Percentiles rank a stretch among this genome's conserved stretches.
phyloP scores from a whole-genome alignment of 495 filamentous ascomycete species.

The Hypoxylon subgilvum region DNA sequence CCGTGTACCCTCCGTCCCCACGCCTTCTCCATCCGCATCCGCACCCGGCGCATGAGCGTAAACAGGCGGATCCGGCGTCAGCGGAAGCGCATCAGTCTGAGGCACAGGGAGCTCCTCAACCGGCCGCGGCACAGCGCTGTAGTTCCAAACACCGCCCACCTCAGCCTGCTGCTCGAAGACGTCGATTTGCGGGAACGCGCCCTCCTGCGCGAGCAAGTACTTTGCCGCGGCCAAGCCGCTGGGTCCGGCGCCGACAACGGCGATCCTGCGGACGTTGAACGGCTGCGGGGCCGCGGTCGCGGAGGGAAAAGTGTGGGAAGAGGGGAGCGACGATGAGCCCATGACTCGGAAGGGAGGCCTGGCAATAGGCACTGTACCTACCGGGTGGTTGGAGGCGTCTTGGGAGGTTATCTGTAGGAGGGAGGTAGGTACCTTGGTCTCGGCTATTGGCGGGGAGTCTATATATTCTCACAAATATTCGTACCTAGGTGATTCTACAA shows the following conservation, averaged over 20 bases:
- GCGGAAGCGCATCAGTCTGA: constrained; percentile 48
- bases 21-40: constrained; percentile 6
- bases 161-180: constrained; percentile 80
- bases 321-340: constrained; percentile 36
- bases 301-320: neutral
- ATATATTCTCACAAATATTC: no score
- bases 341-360: constrained; percentile 9
- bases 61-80: constrained; percentile 48
- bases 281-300: neutral
- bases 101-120: constrained; percentile 42
- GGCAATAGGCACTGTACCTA: no score
- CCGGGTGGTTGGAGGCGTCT: no score
- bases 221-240: constrained; percentile 72
- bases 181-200: constrained; percentile 70
- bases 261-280: constrained; percentile 60
- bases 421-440: neutral
- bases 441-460: no score
- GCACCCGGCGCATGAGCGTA: neutral
- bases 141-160: constrained; percentile 86
- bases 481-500: no score
- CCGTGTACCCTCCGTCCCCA: neutral
- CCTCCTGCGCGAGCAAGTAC: constrained; percentile 72
- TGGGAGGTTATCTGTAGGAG: no score
- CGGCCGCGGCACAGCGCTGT: constrained; percentile 51
- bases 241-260: constrained; percentile 75